Conservation (phyloP, 2,329 filamentous ascomycete genomes). For the Ophiostoma ulmi region DNA sequence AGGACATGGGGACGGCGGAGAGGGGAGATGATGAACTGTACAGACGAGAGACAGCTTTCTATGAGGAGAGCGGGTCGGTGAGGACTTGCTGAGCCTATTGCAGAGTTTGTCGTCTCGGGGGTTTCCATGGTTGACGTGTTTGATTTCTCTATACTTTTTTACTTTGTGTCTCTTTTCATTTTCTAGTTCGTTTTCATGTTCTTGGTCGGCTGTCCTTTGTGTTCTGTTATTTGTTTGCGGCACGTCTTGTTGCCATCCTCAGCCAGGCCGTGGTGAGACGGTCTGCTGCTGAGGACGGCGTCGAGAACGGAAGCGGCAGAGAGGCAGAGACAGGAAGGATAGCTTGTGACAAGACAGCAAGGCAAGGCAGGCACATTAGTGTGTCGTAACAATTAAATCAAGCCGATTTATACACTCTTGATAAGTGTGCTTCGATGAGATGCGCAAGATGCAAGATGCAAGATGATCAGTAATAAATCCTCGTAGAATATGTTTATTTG, state of each 20-base stretch:
- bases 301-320: background rate
- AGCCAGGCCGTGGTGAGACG: slow-evolving; percentile 24
- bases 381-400: background rate
- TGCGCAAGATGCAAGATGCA: no score
- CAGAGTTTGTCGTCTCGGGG: background rate
- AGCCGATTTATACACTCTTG: background rate
- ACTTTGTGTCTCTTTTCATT: background rate
- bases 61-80: slow-evolving; percentile 22
- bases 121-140: background rate
- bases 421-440: background rate
- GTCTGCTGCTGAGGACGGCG: slow-evolving; percentile 10
- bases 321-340: background rate
- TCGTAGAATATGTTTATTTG: no score
- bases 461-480: no score
- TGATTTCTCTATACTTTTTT: slow-evolving; percentile 4
- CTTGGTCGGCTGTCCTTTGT: background rate
- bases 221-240: background rate
- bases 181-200: background rate
- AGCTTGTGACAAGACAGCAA: background rate
- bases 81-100: slow-evolving; percentile 19
- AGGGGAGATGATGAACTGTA: background rate
- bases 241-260: background rate
- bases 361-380: background rate
- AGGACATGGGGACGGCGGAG: background rate
- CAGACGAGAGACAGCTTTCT: background rate